A percentile compares a stretch with the other conserved stretches of the same genome.
Conservation (phyloP, 495 filamentous ascomycete genomes). For the Hyaloscypha finlandica region DNA sequence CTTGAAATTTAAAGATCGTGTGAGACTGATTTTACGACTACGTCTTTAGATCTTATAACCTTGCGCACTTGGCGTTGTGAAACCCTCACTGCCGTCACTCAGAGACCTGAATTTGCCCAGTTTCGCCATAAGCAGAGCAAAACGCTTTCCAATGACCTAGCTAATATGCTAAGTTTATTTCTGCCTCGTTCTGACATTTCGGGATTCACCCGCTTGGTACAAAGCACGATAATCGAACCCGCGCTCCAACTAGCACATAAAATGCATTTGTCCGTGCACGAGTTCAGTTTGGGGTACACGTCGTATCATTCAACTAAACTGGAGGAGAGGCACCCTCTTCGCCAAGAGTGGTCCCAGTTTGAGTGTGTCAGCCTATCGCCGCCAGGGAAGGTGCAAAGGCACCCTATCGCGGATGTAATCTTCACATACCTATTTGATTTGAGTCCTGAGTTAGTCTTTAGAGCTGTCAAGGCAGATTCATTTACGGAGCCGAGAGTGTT, state of each 20-base stretch:
- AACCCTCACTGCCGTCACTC: slow-evolving; percentile 35
- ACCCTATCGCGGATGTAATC: neutral
- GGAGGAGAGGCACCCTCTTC: neutral
- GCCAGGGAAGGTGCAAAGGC: neutral
- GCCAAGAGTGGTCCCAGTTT: neutral
- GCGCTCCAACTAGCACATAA: slow-evolving; percentile 16
- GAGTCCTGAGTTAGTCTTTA: slow-evolving; percentile 3
- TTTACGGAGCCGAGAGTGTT: slow-evolving; percentile 13
- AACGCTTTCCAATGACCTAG: neutral
- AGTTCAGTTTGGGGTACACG: slow-evolving; percentile 13
- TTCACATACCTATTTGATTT: slow-evolving; percentile 17
- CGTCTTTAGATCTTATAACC: slow-evolving; percentile 34
- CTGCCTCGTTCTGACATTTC: neutral
- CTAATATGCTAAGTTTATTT: slow-evolving; percentile 3
- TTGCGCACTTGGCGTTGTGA: slow-evolving; percentile 37
- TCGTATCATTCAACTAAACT: neutral
- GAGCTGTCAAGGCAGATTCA: slow-evolving; percentile 1
- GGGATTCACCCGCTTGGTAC: neutral
- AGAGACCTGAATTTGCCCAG: slow-evolving; percentile 24
- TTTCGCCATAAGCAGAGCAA: neutral
- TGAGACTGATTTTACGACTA: neutral
- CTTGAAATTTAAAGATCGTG: neutral
- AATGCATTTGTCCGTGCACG: slow-evolving; percentile 13
- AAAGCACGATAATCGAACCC: slow-evolving; percentile 11
- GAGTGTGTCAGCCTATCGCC: slow-evolving; percentile 6